Base-by-base conservation (phyloP, 2,329 filamentous ascomycete species). In the Penicillium sp. region DNA sequence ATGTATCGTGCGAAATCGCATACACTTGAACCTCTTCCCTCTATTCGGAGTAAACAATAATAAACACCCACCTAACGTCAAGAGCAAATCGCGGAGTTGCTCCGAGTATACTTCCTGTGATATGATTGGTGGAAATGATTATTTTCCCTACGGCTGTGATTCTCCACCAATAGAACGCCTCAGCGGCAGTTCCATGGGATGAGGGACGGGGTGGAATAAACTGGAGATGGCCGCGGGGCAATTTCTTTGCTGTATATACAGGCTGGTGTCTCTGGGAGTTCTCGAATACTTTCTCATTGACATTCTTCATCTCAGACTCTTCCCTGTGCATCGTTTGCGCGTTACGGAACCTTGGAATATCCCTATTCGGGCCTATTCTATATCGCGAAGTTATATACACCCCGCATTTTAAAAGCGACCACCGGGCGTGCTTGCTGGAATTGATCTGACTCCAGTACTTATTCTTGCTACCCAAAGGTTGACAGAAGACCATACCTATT, bases 61-160 rank as follows among this genome's bases (percentile, higher is more conserved):
- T n/a, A n/a, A n/a, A n/a, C n/a, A n/a, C n/a, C 19, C 19, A 22
- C 19, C 19, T 43, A 52, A 27, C 27, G 14, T 33, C 37, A 16
- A 16, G 28, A n/a, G 22, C 27, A 48, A 55, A 36, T 39, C 44
- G 25, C 59, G 59, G 58, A 60, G 52, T 29, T 50, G 38, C 50
- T 56, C 58, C 58, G 54, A 55, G 29, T n/a, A 19, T 22, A 34
- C 16, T 25, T 4, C 13, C 28, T 11, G 7, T 0, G 2, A 11
- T 38, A 2, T 53, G 22, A 57, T 62, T 66, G 64, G 58, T 55
- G 64, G 64, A 61, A 49, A 54, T 53, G 49, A 14, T 2, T 39
- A 53, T 38, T 59, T 58, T 44, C 50, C 50, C 50, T 46, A 16
- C 28, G 36, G 25, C 13, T 18, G 13, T 2, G 41, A 47, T 48